Evolutionary conservation across 768 basidiomycete species (phyloP).

Genomic region (Russula foetens): DNA sequence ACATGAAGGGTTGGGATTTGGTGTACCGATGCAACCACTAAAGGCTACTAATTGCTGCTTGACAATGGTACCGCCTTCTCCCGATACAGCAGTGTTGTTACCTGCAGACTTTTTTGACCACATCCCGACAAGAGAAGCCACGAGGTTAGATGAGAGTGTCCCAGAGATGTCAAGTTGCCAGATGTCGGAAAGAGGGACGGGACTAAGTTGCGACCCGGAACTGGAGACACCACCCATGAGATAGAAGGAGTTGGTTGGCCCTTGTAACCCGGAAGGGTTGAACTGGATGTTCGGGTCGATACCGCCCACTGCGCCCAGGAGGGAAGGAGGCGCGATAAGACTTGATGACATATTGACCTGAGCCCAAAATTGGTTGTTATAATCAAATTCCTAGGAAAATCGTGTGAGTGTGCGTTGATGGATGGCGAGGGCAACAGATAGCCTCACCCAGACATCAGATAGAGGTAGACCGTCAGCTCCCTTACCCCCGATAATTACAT

Average conservation of each 20-base stretch:
- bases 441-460: slow-evolving; percentile 66
- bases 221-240: slow-evolving; percentile 63
- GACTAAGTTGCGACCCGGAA: slow-evolving; percentile 19
- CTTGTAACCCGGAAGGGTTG: slow-evolving; percentile 36
- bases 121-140: slow-evolving; percentile 40
- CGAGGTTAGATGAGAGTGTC: slow-evolving; percentile 60
- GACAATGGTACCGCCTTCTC: slow-evolving; percentile 54
- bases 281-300: slow-evolving; percentile 41
- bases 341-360: slow-evolving; percentile 38
- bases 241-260: slow-evolving; percentile 67
- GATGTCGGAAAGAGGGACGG: slow-evolving; percentile 50
- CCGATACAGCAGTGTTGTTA: slow-evolving; percentile 33
- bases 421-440: slow-evolving; percentile 2
- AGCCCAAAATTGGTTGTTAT: slow-evolving; percentile 69
- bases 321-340: slow-evolving; percentile 50
- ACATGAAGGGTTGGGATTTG: slow-evolving; percentile 38
- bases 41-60: slow-evolving; percentile 42
- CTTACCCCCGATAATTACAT: slow-evolving; percentile 67
- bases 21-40: slow-evolving; percentile 52
- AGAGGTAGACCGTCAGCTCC: slow-evolving; percentile 45
- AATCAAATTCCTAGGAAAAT: slow-evolving; percentile 62
- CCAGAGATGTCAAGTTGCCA: slow-evolving; percentile 68
- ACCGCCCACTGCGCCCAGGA: slow-evolving; percentile 68
- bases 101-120: slow-evolving; percentile 48
- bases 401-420: not conserved